Percentiles rank a stretch among this genome's conserved stretches.
phyloP scores from a whole-genome alignment of 768 basidiomycete species.

The Infundibulicybe gibba region DNA sequence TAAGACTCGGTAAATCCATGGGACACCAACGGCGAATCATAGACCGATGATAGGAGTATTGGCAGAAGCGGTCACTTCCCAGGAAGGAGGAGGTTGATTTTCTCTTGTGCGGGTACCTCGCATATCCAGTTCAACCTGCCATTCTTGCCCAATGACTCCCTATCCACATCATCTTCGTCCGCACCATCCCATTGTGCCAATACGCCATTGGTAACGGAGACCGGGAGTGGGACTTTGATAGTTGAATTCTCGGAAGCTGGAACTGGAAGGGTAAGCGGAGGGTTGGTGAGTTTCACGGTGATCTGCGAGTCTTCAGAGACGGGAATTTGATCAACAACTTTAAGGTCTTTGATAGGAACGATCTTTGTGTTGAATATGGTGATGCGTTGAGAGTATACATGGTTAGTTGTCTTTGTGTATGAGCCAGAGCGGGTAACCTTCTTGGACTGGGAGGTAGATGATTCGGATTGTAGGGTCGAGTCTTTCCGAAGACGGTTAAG shows the following conservation, averaged over 20 bases:
- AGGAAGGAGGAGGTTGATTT: conserved; percentile 23
- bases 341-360: conserved; percentile 18
- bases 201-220: conserved; percentile 19
- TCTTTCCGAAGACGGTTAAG: conserved; percentile 12
- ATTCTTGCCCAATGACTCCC: conserved; percentile 22
- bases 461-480: conserved; percentile 35
- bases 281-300: conserved; percentile 25
- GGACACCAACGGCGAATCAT: neutral
- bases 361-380: conserved; percentile 32
- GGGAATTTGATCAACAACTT: conserved; percentile 32
- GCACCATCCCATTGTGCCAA: conserved; percentile 28
- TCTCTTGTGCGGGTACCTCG: conserved; percentile 22
- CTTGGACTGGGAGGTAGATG: conserved; percentile 31
- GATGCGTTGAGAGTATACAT: conserved; percentile 30
- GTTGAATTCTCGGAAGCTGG: neutral
- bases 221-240: conserved; percentile 1
- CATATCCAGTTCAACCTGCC: conserved; percentile 31
- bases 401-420: conserved; percentile 24
- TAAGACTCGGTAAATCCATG: too few relatives aligned
- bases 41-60: conserved; percentile 1
- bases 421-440: conserved; percentile 28
- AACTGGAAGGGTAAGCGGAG: conserved; percentile 15
- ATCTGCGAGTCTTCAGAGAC: conserved; percentile 27
- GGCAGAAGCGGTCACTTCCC: conserved; percentile 4
- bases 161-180: conserved; percentile 6